Conservation (phyloP, 2,329 filamentous ascomycete genomes). For the Colletotrichum sidae region DNA sequence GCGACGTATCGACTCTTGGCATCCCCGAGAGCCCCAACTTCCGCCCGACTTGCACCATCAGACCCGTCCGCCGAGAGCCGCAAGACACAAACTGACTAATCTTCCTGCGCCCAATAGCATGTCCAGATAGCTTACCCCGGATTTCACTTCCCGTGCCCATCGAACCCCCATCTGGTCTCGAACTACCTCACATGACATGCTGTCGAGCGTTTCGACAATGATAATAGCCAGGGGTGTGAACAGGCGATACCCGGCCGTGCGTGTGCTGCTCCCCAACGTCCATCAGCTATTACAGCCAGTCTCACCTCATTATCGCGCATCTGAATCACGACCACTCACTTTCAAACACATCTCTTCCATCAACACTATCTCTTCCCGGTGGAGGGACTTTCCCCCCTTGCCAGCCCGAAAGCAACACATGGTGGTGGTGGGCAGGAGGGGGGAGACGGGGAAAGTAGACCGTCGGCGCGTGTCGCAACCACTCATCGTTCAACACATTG, state of each 20-base stretch:
- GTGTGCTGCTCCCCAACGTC: constrained; percentile 11
- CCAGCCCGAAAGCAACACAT: too few species aligned
- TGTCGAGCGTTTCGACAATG: constrained; percentile 26
- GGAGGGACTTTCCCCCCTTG: too few species aligned
- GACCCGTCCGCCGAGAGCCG: neutral
- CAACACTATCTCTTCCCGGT: too few species aligned
- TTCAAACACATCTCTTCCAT: constrained; percentile 12
- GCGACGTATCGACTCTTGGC: too few species aligned
- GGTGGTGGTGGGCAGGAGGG: neutral
- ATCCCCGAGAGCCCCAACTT: too few species aligned
- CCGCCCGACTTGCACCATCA: neutral
- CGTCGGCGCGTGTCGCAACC: constrained; percentile 18
- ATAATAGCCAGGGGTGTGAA: constrained; percentile 5
- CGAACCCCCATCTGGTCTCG: constrained; percentile 9
- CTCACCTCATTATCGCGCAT: neutral
- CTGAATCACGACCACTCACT: constrained; percentile 12
- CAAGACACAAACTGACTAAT: neutral
- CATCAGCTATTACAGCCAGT: neutral
- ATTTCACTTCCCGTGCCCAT: constrained; percentile 6
- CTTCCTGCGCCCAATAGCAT: constrained; percentile 8
- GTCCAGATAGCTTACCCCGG: neutral
- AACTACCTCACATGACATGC: constrained; percentile 26
- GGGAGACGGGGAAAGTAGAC: neutral
- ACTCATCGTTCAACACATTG: constrained; percentile 28
- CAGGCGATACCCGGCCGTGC: neutral